Percentiles rank a stretch among this genome's conserved stretches.
phyloP scores from a whole-genome alignment of 768 basidiomycete species.

The Lentinula aciculospora region DNA sequence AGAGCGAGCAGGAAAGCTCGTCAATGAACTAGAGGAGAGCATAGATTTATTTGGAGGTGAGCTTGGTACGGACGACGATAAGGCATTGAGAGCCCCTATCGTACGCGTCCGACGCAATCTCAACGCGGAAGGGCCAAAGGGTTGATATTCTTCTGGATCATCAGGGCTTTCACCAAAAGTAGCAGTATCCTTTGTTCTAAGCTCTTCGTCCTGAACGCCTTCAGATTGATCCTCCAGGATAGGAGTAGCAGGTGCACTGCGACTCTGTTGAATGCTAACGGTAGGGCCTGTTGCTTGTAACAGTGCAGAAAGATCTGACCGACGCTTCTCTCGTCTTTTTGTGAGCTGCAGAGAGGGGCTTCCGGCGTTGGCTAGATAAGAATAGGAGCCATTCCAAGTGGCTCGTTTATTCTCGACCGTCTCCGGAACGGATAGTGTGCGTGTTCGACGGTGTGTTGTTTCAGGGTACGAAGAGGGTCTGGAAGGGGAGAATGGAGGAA shows the following conservation, averaged over 20 bases:
- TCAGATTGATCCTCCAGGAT: neutral
- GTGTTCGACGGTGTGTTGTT: conserved; percentile 18
- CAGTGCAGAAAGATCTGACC: conserved; percentile 48
- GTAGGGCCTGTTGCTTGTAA: conserved; percentile 21
- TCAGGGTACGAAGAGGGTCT: conserved; percentile 43
- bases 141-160: conserved; percentile 29
- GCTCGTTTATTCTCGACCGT: conserved; percentile 45
- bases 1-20: conserved; percentile 17
- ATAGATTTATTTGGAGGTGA: neutral
- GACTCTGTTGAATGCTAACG: conserved; percentile 17
- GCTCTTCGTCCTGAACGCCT: conserved; percentile 5
- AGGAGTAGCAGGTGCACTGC: conserved; percentile 37
- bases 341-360: conserved; percentile 38
- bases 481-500: conserved; percentile 17
- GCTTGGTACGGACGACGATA: conserved; percentile 23
- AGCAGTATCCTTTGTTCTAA: neutral
- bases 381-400: conserved; percentile 73
- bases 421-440: conserved; percentile 21
- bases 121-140: conserved; percentile 61
- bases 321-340: conserved; percentile 45
- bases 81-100: conserved; percentile 41
- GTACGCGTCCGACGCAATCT: conserved; percentile 51
- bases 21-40: neutral
- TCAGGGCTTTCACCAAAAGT: neutral
- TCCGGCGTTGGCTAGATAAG: conserved; percentile 41